Evolutionary conservation across 2,329 filamentous ascomycete species (phyloP).

Genomic region (Plectosphaerella plurivora): DNA sequence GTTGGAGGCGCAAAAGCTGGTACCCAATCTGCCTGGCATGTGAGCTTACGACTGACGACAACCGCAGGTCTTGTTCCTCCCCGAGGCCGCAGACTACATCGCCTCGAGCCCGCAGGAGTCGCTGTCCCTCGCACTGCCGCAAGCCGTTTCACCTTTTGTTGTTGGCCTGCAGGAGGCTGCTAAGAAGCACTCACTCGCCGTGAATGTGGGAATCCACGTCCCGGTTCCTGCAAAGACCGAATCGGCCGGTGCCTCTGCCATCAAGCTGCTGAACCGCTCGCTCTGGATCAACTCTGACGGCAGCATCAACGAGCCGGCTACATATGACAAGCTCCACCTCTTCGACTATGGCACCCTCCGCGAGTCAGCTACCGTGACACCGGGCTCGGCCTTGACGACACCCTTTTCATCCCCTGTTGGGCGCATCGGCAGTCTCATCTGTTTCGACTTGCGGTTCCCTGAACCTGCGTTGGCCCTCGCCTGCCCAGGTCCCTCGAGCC

Average conservation of each 20-base stretch:
- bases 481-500: slow-evolving; percentile 25
- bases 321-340: slow-evolving; percentile 86
- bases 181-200: slow-evolving; percentile 56
- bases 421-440: slow-evolving; percentile 74
- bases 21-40: slow-evolving; percentile 1
- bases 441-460: slow-evolving; percentile 85
- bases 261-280: slow-evolving; percentile 46
- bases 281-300: slow-evolving; percentile 46
- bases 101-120: slow-evolving; percentile 63
- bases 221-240: slow-evolving; percentile 17
- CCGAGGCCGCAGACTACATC: slow-evolving; percentile 90
- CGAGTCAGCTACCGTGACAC: slow-evolving; percentile 59
- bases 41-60: neutral
- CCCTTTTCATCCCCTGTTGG: slow-evolving; percentile 74
- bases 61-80: slow-evolving; percentile 73
- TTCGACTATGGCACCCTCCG: slow-evolving; percentile 64
- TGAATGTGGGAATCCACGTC: slow-evolving; percentile 88
- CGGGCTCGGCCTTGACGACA: slow-evolving; percentile 56
- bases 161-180: slow-evolving; percentile 69
- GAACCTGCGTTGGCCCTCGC: slow-evolving; percentile 68
- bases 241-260: slow-evolving; percentile 2
- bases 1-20: slow-evolving; percentile 71
- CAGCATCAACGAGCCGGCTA: slow-evolving; percentile 29
- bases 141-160: slow-evolving; percentile 67
- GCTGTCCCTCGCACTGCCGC: slow-evolving; percentile 64